These are phyloP conservation scores for Hyaloscypha finlandica DNA, from an alignment of 495 filamentous ascomycete species.

Conservation along the genomic window DNA sequence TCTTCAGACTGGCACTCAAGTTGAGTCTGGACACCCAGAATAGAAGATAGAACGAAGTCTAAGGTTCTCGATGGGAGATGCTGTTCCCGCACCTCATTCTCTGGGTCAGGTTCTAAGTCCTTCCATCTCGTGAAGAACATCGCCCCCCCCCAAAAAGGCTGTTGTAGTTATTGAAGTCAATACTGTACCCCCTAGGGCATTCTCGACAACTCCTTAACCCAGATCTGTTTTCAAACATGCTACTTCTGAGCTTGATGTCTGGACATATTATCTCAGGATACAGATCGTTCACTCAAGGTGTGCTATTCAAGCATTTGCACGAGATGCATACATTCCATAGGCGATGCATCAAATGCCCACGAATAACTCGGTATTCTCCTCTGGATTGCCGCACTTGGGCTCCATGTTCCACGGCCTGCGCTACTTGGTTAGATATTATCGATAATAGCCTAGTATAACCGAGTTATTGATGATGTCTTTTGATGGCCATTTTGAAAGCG, in stretches of 20 bases:
- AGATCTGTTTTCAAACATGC: neutral
- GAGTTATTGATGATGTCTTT: conserved; percentile 12
- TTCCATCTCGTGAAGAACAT: conserved; percentile 26
- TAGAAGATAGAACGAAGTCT: neutral
- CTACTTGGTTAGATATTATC: conserved; percentile 12
- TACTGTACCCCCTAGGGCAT: conserved; percentile 19
- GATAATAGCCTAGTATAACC: conserved; percentile 13
- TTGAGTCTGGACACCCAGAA: conserved; percentile 6
- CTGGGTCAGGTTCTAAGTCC: conserved; percentile 13
- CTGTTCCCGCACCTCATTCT: conserved; percentile 14
- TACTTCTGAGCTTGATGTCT: conserved; percentile 8
- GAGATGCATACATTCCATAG: conserved; percentile 18
- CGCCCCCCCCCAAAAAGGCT: conserved; percentile 10
- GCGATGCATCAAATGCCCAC: conserved; percentile 18
- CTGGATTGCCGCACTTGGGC: conserved; percentile 18
- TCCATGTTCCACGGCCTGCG: neutral
- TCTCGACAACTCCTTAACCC: conserved; percentile 17
- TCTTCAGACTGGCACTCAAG: neutral
- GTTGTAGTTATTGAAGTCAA: conserved; percentile 22
- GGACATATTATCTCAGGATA: conserved; percentile 15
- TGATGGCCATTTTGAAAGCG: conserved; percentile 18
- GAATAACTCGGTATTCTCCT: conserved; percentile 20
- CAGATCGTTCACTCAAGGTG: neutral
- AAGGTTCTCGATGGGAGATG: neutral
- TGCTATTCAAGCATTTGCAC: conserved; percentile 6